phyloP scores from a whole-genome alignment of 2,329 filamentous ascomycete species.

The Zymoseptoria ardabiliae region DNA sequence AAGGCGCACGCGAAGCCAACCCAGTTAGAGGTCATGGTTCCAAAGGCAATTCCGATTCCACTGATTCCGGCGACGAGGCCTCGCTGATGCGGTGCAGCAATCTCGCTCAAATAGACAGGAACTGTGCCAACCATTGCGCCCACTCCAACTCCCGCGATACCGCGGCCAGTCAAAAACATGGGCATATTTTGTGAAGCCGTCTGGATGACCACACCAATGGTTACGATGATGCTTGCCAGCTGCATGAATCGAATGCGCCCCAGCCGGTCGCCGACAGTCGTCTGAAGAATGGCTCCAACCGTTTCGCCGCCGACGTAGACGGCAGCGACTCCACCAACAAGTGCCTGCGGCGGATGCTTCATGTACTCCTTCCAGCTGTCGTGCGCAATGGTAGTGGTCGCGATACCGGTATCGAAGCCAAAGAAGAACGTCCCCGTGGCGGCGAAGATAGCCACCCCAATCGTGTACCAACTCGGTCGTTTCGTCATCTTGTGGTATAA shows the following conservation, averaged over 20 bases:
- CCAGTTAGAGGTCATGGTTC: conserved; percentile 53
- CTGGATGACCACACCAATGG: conserved; percentile 48
- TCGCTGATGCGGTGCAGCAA: conserved; percentile 38
- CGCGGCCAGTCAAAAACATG: conserved; percentile 27
- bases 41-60: conserved; percentile 49
- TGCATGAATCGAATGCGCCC: conserved; percentile 32
- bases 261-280: conserved; percentile 44
- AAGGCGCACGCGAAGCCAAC: conserved; percentile 50
- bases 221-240: conserved; percentile 48
- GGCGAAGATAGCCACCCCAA: conserved; percentile 49
- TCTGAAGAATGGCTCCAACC: conserved; percentile 45
- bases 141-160: conserved; percentile 25
- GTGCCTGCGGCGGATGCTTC: conserved; percentile 46
- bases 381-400: conserved; percentile 54
- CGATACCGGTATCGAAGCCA: conserved; percentile 47
- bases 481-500: conserved; percentile 2
- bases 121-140: conserved; percentile 33
- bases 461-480: conserved; percentile 36
- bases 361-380: conserved; percentile 55
- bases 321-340: conserved; percentile 51
- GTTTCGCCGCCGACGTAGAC: conserved; percentile 55
- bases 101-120: conserved; percentile 50
- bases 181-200: conserved; percentile 45
- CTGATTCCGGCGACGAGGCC: conserved; percentile 46
- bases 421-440: conserved; percentile 54